Evolutionary conservation across 495 filamentous ascomycete species (phyloP).

Genomic region (Podospora appendiculata): DNA sequence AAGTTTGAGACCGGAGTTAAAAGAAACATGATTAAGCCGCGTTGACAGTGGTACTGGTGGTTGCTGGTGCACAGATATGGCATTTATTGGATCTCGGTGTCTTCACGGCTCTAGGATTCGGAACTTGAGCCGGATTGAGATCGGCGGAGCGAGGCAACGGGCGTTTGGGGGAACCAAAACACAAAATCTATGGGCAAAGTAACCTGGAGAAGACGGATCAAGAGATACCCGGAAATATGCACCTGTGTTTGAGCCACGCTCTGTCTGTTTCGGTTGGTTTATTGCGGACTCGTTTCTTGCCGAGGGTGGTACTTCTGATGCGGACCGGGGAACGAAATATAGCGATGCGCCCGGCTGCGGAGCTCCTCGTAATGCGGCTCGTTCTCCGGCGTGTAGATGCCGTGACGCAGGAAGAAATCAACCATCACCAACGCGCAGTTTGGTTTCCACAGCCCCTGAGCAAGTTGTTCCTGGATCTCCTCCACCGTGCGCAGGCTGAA

Average conservation of each 20-base stretch:
- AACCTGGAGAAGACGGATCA: background rate
- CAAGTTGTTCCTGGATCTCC: constrained; percentile 63
- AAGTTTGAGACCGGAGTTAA: constrained; percentile 16
- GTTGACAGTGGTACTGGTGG: background rate
- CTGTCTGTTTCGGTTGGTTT: constrained; percentile 1
- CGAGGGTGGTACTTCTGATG: constrained; percentile 32
- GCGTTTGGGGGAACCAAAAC: constrained; percentile 4
- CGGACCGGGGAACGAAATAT: constrained; percentile 68
- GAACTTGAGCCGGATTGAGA: background rate
- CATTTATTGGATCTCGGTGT: too few relatives aligned
- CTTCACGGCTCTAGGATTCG: too few relatives aligned
- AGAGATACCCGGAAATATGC: constrained; percentile 19
- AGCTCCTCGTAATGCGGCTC: constrained; percentile 79
- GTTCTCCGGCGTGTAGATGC: constrained; percentile 72
- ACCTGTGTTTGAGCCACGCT: constrained; percentile 3
- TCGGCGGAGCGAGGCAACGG: background rate
- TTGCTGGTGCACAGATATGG: too few relatives aligned
- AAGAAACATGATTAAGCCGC: background rate
- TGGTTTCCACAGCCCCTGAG: constrained; percentile 76
- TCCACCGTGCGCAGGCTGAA: constrained; percentile 72
- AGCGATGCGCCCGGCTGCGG: constrained; percentile 64
- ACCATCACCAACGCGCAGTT: constrained; percentile 81
- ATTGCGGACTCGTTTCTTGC: background rate
- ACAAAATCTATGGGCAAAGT: background rate
- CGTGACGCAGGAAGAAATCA: constrained; percentile 87